Base-by-base conservation (phyloP, 208 protist genomes). In the Leishmania guyanensis region DNA sequence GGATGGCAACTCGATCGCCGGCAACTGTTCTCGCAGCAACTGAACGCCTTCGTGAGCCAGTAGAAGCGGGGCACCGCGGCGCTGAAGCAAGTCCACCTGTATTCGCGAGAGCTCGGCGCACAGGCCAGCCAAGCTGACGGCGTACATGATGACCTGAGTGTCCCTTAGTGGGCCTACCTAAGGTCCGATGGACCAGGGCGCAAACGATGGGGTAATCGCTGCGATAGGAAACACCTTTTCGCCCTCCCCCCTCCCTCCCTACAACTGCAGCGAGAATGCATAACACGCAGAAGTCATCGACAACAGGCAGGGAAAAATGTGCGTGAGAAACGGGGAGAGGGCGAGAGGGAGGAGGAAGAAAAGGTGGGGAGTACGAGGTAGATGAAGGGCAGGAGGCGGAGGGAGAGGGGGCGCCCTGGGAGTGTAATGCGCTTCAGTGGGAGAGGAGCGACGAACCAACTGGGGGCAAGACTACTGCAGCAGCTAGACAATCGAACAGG, bases 101-200 rank as follows among this genome's bases (percentile, higher is more conserved):
- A 98, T 79, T n/a, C 84, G 84, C 10, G 87, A 80, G 76, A 98
- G 82, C 78, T 97, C 92, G 22, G 93, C 79, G 66, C 90, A 97
- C 22, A 97, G 65, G 1, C 77, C 50, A 39, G 66, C 56, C 83
- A 94, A 88, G n/a, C 29, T 53, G 20, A 50, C 51, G 36, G n/a
- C 12, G 36, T 39, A 22, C 74, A 77, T 77, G 14, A 58, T 43
- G 71, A 29, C 36, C 22, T 33, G 17, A 26, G 33, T 5, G 16
- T 29, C 66, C 39, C 3, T 17, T 5, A 16, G 69, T n/a, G 46
- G 26, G 69, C 69, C 17, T 10, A 5, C 46, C 39, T 14, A 33
- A 16, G 69, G 69, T 14, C 3, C 69, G 16, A 73, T 26, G 29
- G 26, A 54, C 14, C 5, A n/a, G 3, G 29, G 48, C 4, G 29